phyloP scores from a whole-genome alignment of 345 rosid species.

The Jatropha curcas region DNA sequence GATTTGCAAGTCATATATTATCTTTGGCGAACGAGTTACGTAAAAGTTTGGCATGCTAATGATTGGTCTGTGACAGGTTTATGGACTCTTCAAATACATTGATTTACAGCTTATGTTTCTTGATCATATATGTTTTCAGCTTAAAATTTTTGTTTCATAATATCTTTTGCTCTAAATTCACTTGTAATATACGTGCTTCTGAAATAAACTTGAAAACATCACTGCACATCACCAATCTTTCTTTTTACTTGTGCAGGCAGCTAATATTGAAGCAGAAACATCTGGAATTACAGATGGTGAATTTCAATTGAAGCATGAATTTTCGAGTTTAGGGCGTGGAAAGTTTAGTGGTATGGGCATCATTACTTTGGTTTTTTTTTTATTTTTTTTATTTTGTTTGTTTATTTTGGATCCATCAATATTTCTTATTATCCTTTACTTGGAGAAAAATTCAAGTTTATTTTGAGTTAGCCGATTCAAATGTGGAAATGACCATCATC shows the following conservation, averaged over 20 bases:
- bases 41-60: background rate
- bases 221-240: background rate
- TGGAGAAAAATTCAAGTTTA: background rate
- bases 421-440: background rate
- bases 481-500: background rate
- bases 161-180: background rate
- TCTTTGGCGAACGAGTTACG: background rate
- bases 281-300: conserved; percentile 65
- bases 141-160: background rate
- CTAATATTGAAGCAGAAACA: conserved; percentile 77
- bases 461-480: background rate
- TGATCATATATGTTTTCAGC: background rate
- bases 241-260: conserved; percentile 55
- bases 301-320: conserved; percentile 73
- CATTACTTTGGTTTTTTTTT: conserved; percentile 11
- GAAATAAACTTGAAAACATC: background rate
- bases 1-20: background rate
- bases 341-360: conserved; percentile 73
- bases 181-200: background rate
- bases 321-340: conserved; percentile 64
- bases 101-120: background rate
- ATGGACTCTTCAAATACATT: background rate
- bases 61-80: background rate
- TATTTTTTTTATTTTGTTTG: background rate
- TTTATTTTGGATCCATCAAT: background rate